Percentiles rank a stretch among this genome's conserved stretches.
phyloP scores from a whole-genome alignment of 1,284 basidiomycete genomes.

The Cryptococcus hybrid region DNA sequence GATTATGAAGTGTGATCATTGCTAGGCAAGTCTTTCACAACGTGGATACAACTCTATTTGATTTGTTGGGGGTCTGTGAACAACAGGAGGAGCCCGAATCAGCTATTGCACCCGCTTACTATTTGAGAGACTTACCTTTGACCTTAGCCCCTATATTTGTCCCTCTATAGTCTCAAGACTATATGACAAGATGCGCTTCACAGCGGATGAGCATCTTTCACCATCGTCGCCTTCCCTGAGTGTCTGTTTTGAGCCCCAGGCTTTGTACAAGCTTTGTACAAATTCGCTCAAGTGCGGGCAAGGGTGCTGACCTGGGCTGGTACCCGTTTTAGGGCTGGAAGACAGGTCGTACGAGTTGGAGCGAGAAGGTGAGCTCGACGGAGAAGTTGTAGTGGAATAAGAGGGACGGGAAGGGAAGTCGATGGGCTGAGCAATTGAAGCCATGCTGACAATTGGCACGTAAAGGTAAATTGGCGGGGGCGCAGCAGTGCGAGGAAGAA shows the following conservation, averaged over 20 bases:
- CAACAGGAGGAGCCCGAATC: neutral
- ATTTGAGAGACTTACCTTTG: neutral
- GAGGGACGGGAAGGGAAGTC: conserved; percentile 8
- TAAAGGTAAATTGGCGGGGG: neutral
- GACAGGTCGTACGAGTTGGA: conserved; percentile 7
- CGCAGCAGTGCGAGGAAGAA: no score
- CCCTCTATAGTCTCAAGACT: neutral
- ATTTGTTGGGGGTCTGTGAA: no score
- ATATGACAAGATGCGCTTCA: neutral
- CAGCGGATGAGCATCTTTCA: neutral
- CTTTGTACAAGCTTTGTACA: conserved; percentile 31
- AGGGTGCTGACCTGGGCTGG: conserved; percentile 22
- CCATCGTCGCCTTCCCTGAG: neutral
- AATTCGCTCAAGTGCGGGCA: conserved; percentile 41
- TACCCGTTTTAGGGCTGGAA: neutral
- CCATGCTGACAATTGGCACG: conserved; percentile 2
- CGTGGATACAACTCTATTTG: no score
- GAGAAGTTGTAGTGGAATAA: conserved; percentile 3
- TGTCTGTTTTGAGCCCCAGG: neutral
- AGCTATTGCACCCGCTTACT: neutral
- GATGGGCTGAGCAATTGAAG: conserved; percentile 14
- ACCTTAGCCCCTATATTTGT: neutral
- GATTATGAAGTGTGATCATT: no score
- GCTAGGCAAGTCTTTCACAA: no score
- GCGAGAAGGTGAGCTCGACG: conserved; percentile 8